phyloP scores from a whole-genome alignment of 1,284 basidiomycete genomes.

The Boletus hoseneyae region DNA sequence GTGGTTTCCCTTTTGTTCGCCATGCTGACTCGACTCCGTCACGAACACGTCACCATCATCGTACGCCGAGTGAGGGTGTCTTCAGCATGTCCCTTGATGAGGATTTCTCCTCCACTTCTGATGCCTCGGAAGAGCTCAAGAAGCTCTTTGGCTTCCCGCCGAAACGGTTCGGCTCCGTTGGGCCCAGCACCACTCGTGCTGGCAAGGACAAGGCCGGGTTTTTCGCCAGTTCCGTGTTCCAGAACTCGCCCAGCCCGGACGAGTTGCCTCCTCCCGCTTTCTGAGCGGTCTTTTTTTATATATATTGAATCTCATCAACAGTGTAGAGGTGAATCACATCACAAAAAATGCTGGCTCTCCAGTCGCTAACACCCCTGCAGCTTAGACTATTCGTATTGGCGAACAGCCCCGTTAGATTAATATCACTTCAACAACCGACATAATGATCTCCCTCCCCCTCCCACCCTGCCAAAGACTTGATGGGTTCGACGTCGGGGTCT shows the following conservation, averaged over 20 bases:
- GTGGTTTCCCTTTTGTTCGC: constrained; percentile 40
- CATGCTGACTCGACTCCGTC: constrained; percentile 32
- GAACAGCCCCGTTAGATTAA: constrained; percentile 35
- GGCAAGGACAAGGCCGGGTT: constrained; percentile 42
- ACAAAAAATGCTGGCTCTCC: rapidly evolving
- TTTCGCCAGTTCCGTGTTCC: constrained; percentile 74
- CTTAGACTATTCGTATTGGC: constrained; percentile 31
- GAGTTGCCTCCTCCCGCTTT: constrained; percentile 67
- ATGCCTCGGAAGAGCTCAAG: constrained; percentile 40
- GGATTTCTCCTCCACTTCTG: constrained; percentile 45
- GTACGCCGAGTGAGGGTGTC: constrained; percentile 62
- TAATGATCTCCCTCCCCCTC: constrained; percentile 19
- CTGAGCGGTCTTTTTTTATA: constrained; percentile 34
- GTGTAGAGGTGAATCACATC: constrained; percentile 38
- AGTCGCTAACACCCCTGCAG: constrained; percentile 4
- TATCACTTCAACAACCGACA: constrained; percentile 29
- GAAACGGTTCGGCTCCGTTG: constrained; percentile 31
- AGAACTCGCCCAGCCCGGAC: constrained; percentile 77
- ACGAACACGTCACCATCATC: constrained; percentile 41
- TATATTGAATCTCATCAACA: constrained; percentile 31
- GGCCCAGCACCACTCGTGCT: constrained; percentile 24
- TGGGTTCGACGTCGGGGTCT: constrained; percentile 10
- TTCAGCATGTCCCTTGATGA: constrained; percentile 71
- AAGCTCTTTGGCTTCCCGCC: constrained; percentile 34
- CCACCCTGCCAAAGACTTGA: constrained; percentile 9